Percentiles rank a stretch among this genome's conserved stretches.
Evolutionary conservation across 2,329 filamentous ascomycete genomes (phyloP).

Genomic region (Trichoderma sp.): DNA sequence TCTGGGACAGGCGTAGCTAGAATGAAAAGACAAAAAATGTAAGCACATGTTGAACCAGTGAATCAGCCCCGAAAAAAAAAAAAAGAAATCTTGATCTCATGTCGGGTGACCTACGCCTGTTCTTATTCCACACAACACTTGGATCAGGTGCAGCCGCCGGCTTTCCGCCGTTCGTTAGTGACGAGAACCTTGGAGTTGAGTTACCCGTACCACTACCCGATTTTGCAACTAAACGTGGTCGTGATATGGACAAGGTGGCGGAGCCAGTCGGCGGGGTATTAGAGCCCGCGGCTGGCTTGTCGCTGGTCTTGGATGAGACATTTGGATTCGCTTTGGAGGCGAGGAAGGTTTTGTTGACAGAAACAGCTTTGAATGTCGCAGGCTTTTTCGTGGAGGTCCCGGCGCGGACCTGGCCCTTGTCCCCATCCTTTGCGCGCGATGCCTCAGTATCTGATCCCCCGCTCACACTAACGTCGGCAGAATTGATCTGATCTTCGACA

Average conservation of each 20-base stretch:
- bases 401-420: slow-evolving; percentile 62
- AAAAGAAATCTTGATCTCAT: not conserved
- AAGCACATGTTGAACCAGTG: slow-evolving; percentile 34
- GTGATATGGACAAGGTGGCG: slow-evolving; percentile 56
- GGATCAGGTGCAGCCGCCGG: slow-evolving; percentile 67
- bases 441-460: slow-evolving; percentile 78
- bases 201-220: slow-evolving; percentile 65
- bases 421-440: slow-evolving; percentile 62
- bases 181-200: slow-evolving; percentile 49
- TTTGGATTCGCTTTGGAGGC: slow-evolving; percentile 65
- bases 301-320: slow-evolving; percentile 53
- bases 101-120: slow-evolving; percentile 66
- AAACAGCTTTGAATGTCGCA: slow-evolving; percentile 80
- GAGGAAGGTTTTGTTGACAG: slow-evolving; percentile 82
- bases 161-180: slow-evolving; percentile 60
- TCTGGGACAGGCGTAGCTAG: slow-evolving; percentile 67
- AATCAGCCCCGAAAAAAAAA: not conserved
- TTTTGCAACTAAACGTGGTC: slow-evolving; percentile 77
- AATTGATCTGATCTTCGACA: slow-evolving; percentile 63
- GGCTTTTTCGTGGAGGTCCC: slow-evolving; percentile 71
- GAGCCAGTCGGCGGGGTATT: slow-evolving; percentile 52
- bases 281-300: slow-evolving; percentile 55
- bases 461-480: slow-evolving; percentile 69
- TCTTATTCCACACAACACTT: slow-evolving; percentile 86
- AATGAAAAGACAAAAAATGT: not conserved